Evolutionary conservation across 163 green algal genomes (phyloP).

Genomic region (Scenedesmus sp.): DNA sequence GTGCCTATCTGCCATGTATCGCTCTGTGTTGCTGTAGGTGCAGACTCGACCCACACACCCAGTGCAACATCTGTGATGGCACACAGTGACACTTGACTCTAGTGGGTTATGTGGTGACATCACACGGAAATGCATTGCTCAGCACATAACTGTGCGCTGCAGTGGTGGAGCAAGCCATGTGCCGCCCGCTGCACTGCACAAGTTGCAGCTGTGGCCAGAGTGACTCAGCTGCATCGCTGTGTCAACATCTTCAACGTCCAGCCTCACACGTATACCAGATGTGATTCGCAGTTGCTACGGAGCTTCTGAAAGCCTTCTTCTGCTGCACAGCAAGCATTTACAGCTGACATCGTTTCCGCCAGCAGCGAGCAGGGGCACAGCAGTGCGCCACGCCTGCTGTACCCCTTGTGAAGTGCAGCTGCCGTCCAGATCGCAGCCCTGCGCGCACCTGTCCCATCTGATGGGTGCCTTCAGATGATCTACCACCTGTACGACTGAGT

Average conservation of each 20-base stretch:
- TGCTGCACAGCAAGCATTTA: not conserved
- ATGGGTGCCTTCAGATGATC: slow-evolving; percentile 81
- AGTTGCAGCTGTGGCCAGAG: not conserved
- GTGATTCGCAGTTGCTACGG: slow-evolving; percentile 39
- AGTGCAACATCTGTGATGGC: not conserved
- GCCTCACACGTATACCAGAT: not conserved
- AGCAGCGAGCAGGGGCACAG: not conserved
- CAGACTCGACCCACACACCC: too few relatives aligned
- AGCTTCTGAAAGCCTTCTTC: slow-evolving; percentile 23
- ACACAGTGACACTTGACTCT: too few relatives aligned
- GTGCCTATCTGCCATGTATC: too few relatives aligned
- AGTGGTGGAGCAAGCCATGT: not conserved
- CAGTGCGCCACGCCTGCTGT: not conserved
- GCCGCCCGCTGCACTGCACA: not conserved
- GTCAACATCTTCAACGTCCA: not conserved
- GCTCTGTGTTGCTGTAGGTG: too few relatives aligned
- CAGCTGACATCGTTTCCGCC: not conserved
- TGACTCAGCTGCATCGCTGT: not conserved
- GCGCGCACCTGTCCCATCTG: slow-evolving; percentile 77
- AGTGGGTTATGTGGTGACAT: too few relatives aligned
- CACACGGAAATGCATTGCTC: not conserved
- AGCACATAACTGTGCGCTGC: too few relatives aligned
- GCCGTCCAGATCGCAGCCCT: not conserved
- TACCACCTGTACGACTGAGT: slow-evolving; percentile 78
- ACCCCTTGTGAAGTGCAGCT: not conserved